A percentile compares a stretch with the other conserved stretches of the same genome.
Conservation (phyloP, 176 grass and related monocot species). For the Carex littledalei region DNA sequence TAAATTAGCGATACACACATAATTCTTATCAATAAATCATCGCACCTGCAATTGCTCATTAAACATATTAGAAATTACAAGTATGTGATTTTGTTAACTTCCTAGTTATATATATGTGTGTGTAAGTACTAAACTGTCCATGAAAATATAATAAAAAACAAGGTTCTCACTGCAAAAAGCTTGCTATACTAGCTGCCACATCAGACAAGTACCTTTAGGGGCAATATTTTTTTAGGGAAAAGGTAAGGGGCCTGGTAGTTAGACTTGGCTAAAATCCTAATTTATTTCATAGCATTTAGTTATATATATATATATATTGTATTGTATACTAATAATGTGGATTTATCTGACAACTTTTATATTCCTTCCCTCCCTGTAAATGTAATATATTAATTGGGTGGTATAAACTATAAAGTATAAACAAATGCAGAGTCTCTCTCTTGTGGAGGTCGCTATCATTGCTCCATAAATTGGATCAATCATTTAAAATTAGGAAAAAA, state of each 20-base stretch:
- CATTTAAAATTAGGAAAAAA: conserved; percentile 14
- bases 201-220: neutral
- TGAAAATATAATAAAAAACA: neutral
- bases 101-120: neutral
- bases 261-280: neutral
- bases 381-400: neutral
- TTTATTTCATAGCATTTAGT: neutral
- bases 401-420: neutral
- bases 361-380: neutral
- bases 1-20: neutral
- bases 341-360: conserved; percentile 1
- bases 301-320: too few species aligned
- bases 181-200: too few species aligned
- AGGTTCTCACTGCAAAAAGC: neutral
- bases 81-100: neutral
- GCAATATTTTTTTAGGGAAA: neutral
- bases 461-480: conserved; percentile 12
- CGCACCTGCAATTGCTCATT: neutral
- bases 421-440: neutral
- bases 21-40: neutral
- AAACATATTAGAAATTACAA: neutral
- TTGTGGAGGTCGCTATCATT: conserved; percentile 11
- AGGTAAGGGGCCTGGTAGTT: neutral
- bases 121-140: neutral
- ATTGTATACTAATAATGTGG: neutral